These are phyloP conservation scores for Thielaviopsis musarum DNA, from an alignment of 2,329 filamentous ascomycete species.

Conservation along the genomic window DNA sequence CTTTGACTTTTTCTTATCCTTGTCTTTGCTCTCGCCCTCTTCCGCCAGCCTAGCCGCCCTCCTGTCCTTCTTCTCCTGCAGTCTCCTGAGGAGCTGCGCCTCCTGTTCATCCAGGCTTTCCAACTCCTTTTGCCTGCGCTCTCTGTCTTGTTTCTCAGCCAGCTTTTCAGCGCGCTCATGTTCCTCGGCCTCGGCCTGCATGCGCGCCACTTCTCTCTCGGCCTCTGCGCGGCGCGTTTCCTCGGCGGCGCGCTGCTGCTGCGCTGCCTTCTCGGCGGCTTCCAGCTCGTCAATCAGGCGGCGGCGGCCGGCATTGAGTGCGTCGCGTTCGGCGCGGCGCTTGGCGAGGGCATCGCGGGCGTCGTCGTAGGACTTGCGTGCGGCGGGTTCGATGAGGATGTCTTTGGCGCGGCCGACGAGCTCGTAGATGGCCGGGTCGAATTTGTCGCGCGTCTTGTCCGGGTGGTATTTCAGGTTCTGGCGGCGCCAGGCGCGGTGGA, in stretches of 20 bases:
- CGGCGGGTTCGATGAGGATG: slow-evolving; percentile 53
- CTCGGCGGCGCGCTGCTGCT: slow-evolving; percentile 37
- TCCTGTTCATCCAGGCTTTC: slow-evolving; percentile 19
- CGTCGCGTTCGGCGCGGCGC: slow-evolving; percentile 52
- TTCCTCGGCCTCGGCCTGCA: slow-evolving; percentile 20
- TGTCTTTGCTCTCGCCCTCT: slow-evolving; percentile 2
- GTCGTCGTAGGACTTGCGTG: slow-evolving; percentile 64
- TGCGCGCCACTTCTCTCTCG: slow-evolving; percentile 21
- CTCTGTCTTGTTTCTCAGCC: slow-evolving; percentile 1
- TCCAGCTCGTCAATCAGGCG: slow-evolving; percentile 79
- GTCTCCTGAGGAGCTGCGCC: slow-evolving; percentile 13
- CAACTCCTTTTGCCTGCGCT: slow-evolving; percentile 14
- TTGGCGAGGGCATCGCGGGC: slow-evolving; percentile 54
- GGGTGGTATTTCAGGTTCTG: slow-evolving; percentile 83
- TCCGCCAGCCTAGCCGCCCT: slow-evolving; percentile 20
- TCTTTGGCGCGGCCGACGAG: slow-evolving; percentile 74
- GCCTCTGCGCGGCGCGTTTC: slow-evolving; percentile 22
- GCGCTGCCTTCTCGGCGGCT: slow-evolving; percentile 51
- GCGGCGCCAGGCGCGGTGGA: slow-evolving; percentile 71
- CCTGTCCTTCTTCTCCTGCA: slow-evolving; percentile 18
- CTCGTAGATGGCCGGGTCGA: slow-evolving; percentile 71
- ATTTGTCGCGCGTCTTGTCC: slow-evolving; percentile 65
- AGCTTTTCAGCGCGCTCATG: not conserved
- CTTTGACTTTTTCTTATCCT: slow-evolving; percentile 8
- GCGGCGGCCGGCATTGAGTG: slow-evolving; percentile 55